phyloP scores from a whole-genome alignment of 2,329 filamentous ascomycete genomes.

The Alternaria angustiovoidea region DNA sequence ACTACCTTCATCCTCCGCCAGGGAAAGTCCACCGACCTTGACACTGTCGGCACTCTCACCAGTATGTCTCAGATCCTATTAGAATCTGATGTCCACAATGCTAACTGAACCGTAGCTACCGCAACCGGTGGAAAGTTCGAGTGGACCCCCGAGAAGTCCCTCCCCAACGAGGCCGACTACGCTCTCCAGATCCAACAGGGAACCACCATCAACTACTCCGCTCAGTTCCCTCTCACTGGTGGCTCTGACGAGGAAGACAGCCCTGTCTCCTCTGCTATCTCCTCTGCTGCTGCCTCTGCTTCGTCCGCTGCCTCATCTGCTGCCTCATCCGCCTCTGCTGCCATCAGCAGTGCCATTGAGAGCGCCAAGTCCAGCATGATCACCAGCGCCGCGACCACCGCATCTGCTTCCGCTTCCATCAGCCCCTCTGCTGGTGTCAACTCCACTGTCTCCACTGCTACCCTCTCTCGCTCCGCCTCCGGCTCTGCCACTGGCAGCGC shows the following conservation, averaged over 20 bases:
- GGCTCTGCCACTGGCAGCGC: conserved; percentile 24
- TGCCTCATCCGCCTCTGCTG: conserved; percentile 15
- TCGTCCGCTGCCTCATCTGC: conserved; percentile 21
- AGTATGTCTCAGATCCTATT: conserved; percentile 45
- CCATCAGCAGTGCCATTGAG: conserved; percentile 23
- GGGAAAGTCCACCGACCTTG: conserved; percentile 60
- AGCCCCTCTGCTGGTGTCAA: conserved; percentile 31
- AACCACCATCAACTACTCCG: conserved; percentile 63
- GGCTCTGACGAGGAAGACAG: conserved; percentile 30
- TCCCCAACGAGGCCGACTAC: conserved; percentile 61
- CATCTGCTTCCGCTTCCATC: conserved; percentile 35
- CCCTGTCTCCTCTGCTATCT: conserved; percentile 30
- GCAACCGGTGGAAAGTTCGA: conserved; percentile 58
- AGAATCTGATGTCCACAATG: neutral
- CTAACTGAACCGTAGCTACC: conserved; percentile 41
- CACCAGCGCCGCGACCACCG: conserved; percentile 41
- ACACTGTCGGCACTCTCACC: conserved; percentile 60
- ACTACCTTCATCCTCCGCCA: conserved; percentile 65
- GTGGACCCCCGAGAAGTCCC: conserved; percentile 59
- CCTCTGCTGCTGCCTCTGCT: conserved; percentile 24
- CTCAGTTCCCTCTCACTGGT: conserved; percentile 55
- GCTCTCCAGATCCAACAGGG: conserved; percentile 67
- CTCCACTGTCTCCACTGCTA: conserved; percentile 38
- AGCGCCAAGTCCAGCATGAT: conserved; percentile 6
- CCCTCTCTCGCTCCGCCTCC: conserved; percentile 31